A percentile compares a stretch with the other conserved stretches of the same genome.
These are phyloP conservation scores for Fusarium penzigii DNA, from an alignment of 2,329 filamentous ascomycete species.

Conservation along the genomic window DNA sequence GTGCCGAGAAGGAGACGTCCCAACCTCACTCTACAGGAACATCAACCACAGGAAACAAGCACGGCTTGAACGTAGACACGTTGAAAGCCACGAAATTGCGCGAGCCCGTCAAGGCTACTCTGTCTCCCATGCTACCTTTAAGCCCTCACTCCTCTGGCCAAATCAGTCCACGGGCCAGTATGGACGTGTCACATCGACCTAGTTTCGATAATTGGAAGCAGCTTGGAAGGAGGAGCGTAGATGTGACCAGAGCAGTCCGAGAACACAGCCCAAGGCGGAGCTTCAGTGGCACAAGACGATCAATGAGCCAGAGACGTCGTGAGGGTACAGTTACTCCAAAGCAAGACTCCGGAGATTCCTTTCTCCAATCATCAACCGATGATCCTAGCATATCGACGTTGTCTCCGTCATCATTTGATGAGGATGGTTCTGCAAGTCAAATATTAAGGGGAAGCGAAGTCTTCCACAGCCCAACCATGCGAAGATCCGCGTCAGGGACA, in stretches of 20 bases:
- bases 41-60: constrained; percentile 33
- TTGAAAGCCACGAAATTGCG: constrained; percentile 45
- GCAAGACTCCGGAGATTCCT: constrained; percentile 66
- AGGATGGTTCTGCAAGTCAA: constrained; percentile 86
- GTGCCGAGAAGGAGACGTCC: constrained; percentile 13
- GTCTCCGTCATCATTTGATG: constrained; percentile 63
- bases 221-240: constrained; percentile 52
- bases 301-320: constrained; percentile 45
- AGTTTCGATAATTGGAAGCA: constrained; percentile 57
- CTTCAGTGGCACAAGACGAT: constrained; percentile 60
- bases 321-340: constrained; percentile 33
- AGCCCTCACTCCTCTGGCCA: constrained; percentile 44
- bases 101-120: constrained; percentile 62
- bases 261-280: constrained; percentile 57
- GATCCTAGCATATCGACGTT: constrained; percentile 73
- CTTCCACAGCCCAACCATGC: constrained; percentile 77
- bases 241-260: constrained; percentile 46
- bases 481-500: constrained; percentile 46
- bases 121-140: constrained; percentile 54
- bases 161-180: constrained; percentile 56
- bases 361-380: constrained; percentile 69
- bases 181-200: constrained; percentile 48
- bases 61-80: constrained; percentile 29
- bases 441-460: constrained; percentile 86
- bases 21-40: constrained; percentile 17